A percentile compares a stretch with the other conserved stretches of the same genome.
Conservation (phyloP, 768 basidiomycete genomes). For the Agaricus sinodeliciosus region DNA sequence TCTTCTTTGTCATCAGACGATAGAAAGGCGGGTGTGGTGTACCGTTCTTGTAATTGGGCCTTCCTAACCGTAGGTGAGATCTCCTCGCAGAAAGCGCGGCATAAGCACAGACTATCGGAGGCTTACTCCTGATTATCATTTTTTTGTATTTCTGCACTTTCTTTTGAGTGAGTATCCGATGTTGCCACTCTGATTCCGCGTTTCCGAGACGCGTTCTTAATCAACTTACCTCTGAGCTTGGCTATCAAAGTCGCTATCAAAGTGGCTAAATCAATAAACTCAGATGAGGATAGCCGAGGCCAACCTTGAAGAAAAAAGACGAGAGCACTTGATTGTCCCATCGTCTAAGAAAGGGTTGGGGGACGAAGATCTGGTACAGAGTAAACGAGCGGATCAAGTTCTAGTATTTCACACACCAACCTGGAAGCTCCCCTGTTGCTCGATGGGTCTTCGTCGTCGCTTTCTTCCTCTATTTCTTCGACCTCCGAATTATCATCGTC, state of each 20-base stretch:
- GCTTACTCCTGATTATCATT: neutral
- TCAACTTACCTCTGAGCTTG: neutral
- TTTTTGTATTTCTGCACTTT: neutral
- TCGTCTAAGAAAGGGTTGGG: slow-evolving; percentile 5
- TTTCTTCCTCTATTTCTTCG: slow-evolving; percentile 6
- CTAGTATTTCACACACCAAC: neutral
- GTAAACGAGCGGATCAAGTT: neutral
- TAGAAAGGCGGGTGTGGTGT: neutral
- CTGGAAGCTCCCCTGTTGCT: neutral
- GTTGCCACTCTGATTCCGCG: too few relatives aligned
- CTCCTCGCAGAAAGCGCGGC: neutral
- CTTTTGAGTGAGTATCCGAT: neutral
- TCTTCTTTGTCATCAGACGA: neutral
- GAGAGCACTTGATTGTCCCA: neutral
- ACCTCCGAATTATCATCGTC: slow-evolving; percentile 13
- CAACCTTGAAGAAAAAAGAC: neutral
- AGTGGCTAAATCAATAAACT: neutral
- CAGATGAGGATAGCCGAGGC: neutral
- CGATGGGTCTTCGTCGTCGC: neutral
- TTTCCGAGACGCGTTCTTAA: too few relatives aligned
- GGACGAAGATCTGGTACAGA: neutral
- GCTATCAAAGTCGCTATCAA: neutral
- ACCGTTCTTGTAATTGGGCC: neutral
- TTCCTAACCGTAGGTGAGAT: neutral
- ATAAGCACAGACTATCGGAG: neutral